Percentiles rank a stretch among this genome's conserved stretches.
Conservation (phyloP, 805 yeast genomes). For the Candida piceae region DNA sequence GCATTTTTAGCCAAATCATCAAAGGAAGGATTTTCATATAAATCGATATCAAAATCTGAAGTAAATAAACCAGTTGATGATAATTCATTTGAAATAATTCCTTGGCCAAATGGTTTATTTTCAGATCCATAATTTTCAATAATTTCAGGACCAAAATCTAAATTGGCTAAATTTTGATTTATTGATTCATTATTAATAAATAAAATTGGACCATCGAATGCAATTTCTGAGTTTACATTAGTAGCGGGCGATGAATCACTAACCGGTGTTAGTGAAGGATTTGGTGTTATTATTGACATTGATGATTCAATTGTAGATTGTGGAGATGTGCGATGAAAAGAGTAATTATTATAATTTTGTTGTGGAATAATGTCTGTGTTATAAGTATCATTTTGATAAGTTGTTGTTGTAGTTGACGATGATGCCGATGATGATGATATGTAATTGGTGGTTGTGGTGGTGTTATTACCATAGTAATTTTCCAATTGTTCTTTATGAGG, state of each 20-base stretch:
- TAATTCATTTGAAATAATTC: constrained; percentile 1
- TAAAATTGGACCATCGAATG: too few species aligned
- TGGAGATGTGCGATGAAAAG: too few species aligned
- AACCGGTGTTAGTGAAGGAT: too few species aligned
- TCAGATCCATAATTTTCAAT: neutral
- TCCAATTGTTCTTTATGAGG: constrained; percentile 4
- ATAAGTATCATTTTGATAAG: too few species aligned
- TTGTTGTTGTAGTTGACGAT: too few species aligned
- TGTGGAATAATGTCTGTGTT: too few species aligned
- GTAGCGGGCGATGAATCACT: too few species aligned
- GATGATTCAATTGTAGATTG: too few species aligned
- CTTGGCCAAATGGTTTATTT: neutral
- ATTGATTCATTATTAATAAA: neutral
- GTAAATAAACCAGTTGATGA: constrained; percentile 5
- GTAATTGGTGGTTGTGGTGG: neutral
- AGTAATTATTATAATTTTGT: too few species aligned
- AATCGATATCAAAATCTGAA: constrained; percentile 12
- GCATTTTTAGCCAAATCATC: constrained; percentile 1
- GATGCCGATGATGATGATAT: neutral
- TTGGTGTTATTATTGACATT: too few species aligned
- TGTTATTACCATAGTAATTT: neutral
- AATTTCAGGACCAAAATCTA: neutral
- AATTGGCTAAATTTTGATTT: neutral
- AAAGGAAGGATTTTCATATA: constrained; percentile 2
- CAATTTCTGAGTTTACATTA: too few species aligned